Evolutionary conservation across 116 monocot genomes (phyloP).

Genomic region (Trichopus zeylanicus): DNA sequence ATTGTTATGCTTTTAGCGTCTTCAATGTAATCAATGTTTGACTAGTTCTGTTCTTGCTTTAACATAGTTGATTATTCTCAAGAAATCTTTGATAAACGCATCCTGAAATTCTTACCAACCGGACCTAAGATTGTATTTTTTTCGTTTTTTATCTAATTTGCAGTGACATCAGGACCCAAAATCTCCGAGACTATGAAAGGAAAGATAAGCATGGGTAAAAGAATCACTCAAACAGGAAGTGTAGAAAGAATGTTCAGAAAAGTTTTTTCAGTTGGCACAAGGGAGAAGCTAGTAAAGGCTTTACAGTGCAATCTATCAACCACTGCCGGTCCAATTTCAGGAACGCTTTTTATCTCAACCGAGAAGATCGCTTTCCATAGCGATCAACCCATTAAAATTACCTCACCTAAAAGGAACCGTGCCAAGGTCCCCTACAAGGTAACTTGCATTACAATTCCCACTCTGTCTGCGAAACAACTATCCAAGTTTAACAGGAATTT

Average conservation of each 20-base stretch:
- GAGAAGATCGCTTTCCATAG: conserved; percentile 78
- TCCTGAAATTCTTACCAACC: too few relatives aligned
- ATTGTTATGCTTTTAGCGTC: background rate
- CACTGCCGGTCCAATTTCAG: conserved; percentile 67
- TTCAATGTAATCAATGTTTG: background rate
- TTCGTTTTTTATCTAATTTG: too few relatives aligned
- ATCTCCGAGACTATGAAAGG: conserved; percentile 54
- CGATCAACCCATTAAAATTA: conserved; percentile 40
- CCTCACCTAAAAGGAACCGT: conserved; percentile 24
- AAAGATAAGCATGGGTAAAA: conserved; percentile 57
- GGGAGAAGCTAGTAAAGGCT: conserved; percentile 78
- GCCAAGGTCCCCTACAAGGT: conserved; percentile 15
- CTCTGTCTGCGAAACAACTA: too few relatives aligned
- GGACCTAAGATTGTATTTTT: too few relatives aligned
- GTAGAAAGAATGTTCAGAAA: conserved; percentile 54
- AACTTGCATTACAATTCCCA: background rate
- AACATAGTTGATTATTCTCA: too few relatives aligned
- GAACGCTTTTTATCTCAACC: conserved; percentile 59
- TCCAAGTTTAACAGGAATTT: too few relatives aligned
- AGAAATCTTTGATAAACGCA: too few relatives aligned
- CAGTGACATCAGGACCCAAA: conserved; percentile 46
- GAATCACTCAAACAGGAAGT: conserved; percentile 67
- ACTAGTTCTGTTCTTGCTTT: background rate
- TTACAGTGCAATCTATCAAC: conserved; percentile 75
- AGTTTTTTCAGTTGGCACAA: conserved; percentile 41